Conservation (phyloP, 495 filamentous ascomycete species). For the Aspergillus saccharolyticus region DNA sequence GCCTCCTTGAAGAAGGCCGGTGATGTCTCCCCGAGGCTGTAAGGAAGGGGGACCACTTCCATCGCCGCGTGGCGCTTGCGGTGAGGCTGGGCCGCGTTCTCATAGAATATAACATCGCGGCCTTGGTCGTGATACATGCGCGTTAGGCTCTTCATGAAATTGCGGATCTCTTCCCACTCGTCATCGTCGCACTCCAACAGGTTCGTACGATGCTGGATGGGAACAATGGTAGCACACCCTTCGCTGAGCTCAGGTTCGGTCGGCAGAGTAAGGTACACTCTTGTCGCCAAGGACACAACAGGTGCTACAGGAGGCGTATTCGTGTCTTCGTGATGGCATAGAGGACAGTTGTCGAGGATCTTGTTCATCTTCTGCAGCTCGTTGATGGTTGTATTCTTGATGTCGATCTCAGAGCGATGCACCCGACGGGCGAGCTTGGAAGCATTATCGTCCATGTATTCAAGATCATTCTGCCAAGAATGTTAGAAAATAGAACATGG, state of each 20-base stretch:
- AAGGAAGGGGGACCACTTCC: constrained; percentile 81
- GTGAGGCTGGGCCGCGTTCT: constrained; percentile 82
- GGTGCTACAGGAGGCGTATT: constrained; percentile 80
- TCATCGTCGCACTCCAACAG: constrained; percentile 97
- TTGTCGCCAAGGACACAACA: constrained; percentile 80
- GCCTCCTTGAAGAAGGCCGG: constrained; percentile 96
- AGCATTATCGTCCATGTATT: constrained; percentile 97
- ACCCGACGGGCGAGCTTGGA: constrained; percentile 84
- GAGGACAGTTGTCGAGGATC: constrained; percentile 80
- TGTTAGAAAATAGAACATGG: constrained; percentile 21
- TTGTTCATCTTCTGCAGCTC: constrained; percentile 89
- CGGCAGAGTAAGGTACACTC: constrained; percentile 83
- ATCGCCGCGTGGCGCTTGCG: constrained; percentile 80
- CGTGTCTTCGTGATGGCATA: constrained; percentile 90
- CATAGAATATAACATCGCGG: constrained; percentile 91
- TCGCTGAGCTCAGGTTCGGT: constrained; percentile 83
- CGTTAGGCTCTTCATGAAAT: constrained; percentile 97
- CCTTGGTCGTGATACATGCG: constrained; percentile 90
- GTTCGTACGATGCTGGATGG: constrained; percentile 83
- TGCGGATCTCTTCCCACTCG: constrained; percentile 98
- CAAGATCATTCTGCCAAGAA: constrained; percentile 64
- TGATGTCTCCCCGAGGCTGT: constrained; percentile 78
- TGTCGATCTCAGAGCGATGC: constrained; percentile 79
- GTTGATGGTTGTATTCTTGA: constrained; percentile 80
- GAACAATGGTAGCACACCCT: constrained; percentile 81